Evolutionary conservation across 148 eudicot species (phyloP), one percentile per base, ranked within the genome.

Genomic region (Fagopyrum esculentum): DNA sequence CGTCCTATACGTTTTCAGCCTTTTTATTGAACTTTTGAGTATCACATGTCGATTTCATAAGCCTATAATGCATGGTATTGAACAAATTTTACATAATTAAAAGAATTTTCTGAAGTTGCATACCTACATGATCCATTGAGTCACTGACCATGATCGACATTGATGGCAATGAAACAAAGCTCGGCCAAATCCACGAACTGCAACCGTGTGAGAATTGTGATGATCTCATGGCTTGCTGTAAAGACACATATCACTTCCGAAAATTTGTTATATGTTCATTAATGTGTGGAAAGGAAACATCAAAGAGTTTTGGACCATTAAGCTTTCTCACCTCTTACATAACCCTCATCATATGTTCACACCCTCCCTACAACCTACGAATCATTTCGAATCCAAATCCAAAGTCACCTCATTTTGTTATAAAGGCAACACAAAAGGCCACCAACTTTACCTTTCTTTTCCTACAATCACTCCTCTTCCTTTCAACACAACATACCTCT

Each of bases 351-450:
- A 66, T 66, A 66, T 40, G 71, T 40, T 40, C 71, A 66, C 46
- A 66, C 71, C 46, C 71, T 35, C 13, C 47, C 11, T 8, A 2
- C 52, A 40, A 66, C n/a, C 45, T 35, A 66, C 8, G 47, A 13
- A 66, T 66, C 46, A 66, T 66, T 66, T 66, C 70, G 19, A 66
- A 35, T 66, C 45, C 47, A 13, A 66, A 66, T 66, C 70, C 45
- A 40, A 66, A 66, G 70, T 66, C 70, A 13, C 71, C 45, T 19
- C 52, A 8, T 13, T 66, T 17, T 35, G 74, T 71, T 73, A 75
- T 26, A 74, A 76, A 71, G 73, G 73, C 73, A 80, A 85, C 68
- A 77, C 78, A 78, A 80, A 79, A 47, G 55, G 74, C 8, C 70
- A 47, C 60, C 78, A 51, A 78, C 77, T 81, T 79, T 78, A 77